These are phyloP conservation scores for Penicillium arizonense DNA, from an alignment of 495 filamentous ascomycete species.

Conservation along the genomic window DNA sequence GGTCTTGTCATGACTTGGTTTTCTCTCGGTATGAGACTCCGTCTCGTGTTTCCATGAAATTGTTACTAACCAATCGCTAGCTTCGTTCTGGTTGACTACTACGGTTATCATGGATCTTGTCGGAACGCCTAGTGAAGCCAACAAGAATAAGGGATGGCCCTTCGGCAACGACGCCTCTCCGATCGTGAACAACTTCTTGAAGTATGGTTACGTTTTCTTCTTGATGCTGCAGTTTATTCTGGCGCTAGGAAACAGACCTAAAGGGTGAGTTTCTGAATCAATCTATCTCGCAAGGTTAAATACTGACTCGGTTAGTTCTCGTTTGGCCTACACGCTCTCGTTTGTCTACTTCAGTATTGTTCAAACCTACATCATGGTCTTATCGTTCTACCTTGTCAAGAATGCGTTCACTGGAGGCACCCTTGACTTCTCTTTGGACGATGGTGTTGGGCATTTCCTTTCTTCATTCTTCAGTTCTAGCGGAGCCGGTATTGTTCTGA, in stretches of 20 bases:
- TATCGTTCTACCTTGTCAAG: constrained; percentile 84
- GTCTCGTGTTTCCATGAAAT: background rate
- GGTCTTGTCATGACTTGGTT: constrained; percentile 94
- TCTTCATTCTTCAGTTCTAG: constrained; percentile 73
- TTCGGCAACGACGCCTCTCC: constrained; percentile 85
- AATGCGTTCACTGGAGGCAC: constrained; percentile 65
- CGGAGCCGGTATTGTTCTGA: constrained; percentile 78
- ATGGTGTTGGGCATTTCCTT: constrained; percentile 52
- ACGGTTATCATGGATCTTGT: constrained; percentile 96
- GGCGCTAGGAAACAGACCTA: constrained; percentile 91
- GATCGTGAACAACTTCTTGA: constrained; percentile 85
- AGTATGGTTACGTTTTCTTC: constrained; percentile 90
- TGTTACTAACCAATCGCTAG: constrained; percentile 31
- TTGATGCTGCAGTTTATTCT: constrained; percentile 93
- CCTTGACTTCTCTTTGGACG: constrained; percentile 52
- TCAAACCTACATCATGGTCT: constrained; percentile 81
- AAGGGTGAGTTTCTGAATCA: constrained; percentile 54
- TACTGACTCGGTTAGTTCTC: constrained; percentile 53
- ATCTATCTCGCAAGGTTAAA: background rate
- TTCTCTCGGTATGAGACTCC: constrained; percentile 64
- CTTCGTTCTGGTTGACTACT: constrained; percentile 91
- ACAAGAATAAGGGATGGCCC: constrained; percentile 55
- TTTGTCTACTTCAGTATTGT: constrained; percentile 85
- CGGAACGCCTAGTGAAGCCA: constrained; percentile 58
- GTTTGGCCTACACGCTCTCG: constrained; percentile 70